phyloP scores from a whole-genome alignment of 441 rosid species.

The Bruguiera hainesii region DNA sequence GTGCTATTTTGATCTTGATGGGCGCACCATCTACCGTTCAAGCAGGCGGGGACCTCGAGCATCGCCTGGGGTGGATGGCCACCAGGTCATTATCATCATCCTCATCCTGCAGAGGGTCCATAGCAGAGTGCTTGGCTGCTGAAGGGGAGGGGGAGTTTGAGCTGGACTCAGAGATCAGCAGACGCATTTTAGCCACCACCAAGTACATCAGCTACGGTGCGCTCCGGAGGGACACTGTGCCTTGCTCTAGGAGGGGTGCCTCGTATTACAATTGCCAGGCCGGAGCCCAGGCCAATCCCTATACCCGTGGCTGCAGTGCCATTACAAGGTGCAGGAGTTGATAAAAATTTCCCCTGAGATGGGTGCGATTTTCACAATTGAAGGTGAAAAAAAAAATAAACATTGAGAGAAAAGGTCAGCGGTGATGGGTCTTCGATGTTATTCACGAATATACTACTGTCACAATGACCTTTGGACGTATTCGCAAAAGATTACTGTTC shows the following conservation, averaged over 20 bases:
- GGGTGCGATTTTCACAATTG: slow-evolving; percentile 9
- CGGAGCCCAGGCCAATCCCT: slow-evolving; percentile 86
- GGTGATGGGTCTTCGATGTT: slow-evolving; percentile 20
- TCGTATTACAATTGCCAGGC: slow-evolving; percentile 85
- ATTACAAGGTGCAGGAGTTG: slow-evolving; percentile 86
- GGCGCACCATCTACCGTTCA: slow-evolving; percentile 33
- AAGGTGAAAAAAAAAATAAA: background rate
- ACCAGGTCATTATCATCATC: slow-evolving; percentile 6
- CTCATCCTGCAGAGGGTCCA: slow-evolving; percentile 57
- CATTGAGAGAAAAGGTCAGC: background rate
- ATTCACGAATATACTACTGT: slow-evolving; percentile 23
- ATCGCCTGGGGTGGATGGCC: slow-evolving; percentile 46
- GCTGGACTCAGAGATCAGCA: slow-evolving; percentile 73
- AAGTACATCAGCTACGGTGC: slow-evolving; percentile 89
- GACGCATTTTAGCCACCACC: slow-evolving; percentile 69
- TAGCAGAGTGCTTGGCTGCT: slow-evolving; percentile 51
- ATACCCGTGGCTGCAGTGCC: slow-evolving; percentile 81
- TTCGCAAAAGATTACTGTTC: slow-evolving; percentile 27
- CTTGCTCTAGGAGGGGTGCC: slow-evolving; percentile 93
- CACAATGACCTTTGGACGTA: slow-evolving; percentile 15
- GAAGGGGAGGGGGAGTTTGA: slow-evolving; percentile 54
- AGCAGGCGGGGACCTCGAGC: slow-evolving; percentile 40
- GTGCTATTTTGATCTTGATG: slow-evolving; percentile 30
- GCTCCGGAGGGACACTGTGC: slow-evolving; percentile 77
- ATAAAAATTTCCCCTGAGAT: slow-evolving; percentile 15